Base-by-base conservation (phyloP, 768 basidiomycete species). In the Naganishia vishniacii region DNA sequence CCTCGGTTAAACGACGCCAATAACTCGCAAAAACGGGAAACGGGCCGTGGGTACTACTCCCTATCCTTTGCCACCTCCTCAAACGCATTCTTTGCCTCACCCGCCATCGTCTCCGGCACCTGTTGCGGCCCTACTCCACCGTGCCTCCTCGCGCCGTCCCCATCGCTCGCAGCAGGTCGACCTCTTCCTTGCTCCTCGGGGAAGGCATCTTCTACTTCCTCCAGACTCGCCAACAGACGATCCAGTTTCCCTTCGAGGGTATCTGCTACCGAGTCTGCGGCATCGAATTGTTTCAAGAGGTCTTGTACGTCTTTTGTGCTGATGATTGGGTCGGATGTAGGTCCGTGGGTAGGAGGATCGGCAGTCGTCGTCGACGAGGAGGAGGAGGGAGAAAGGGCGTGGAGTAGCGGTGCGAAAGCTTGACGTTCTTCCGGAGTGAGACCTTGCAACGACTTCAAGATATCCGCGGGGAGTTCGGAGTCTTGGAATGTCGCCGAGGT, bases 171-270 rank as follows among this genome's bases (percentile, higher is more conserved):
- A 26, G 64, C 45, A 77, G 18, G 53, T 73, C 61, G 34, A 42
- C 74, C 80, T 37, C 78, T 61, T 80, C 18, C 79, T 59, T 89
- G 89, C 42, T 90, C 91, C 66, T 87, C 86, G 3, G 56, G 49
- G 29, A 71, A 67, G 59, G 68, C 70, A 56, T 65, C 64, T 23
- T 69, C 70, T 6, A 70, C 69, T 45, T 61, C 63, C 11, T 65
- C 68, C 45, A 74, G 31, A 9, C 41, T 62, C 58, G 48, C 67
- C 48, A 74, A 48, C 49, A 74, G 44, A 37, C 31, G 65, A 70
- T 76, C 72, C 60, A 76, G 48, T 61, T 69, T 71, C 7, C 62
- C 70, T 42, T 76, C 75, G 45, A 76, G 65, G 41, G 71, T 71
- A 66, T 73, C 72, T 53, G 75, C 75, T 29, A 75, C 73, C 6